Evolutionary conservation across 257 asterid species (phyloP), one percentile per base, ranked within the genome.

Genomic region (Schizonepeta tenuifolia): DNA sequence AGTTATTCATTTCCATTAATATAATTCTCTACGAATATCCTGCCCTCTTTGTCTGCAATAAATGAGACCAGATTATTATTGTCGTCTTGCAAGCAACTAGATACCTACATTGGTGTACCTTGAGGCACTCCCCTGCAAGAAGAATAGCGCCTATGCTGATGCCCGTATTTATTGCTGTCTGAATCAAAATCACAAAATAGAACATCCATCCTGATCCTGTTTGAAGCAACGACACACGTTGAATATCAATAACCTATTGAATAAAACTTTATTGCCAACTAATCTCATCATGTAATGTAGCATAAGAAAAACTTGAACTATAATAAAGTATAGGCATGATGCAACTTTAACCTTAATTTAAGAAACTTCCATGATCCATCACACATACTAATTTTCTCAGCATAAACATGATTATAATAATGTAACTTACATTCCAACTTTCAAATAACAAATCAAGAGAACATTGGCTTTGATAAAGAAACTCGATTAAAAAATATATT

Each of bases 201-300:
- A 75, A 92, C 97, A 95, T 88, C 98, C 98, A 87, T 4, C 97
- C 99, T 0, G 96, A 86, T 22, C 99, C 99, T 95, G 74, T 54
- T 60, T 22, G 24, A 75, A 56, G 71, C 56, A 35, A 73, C 74
- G 9, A 18, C 22, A 44, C n/a, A 53, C 13, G 26, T 38, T 53
- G 14, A 64, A 36, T 51, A 63, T 51, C 21, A 28, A 46, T 20
- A 15, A 36, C 38, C 65, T 22, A 6, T 17, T 33, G 21, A 53
- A 62, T 22, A 9, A 46, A 35, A 58, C 56, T 15, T 31, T 10
- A n/a, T 33, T 47, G 3, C 53, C 70, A 60, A 62, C 62, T 40
- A 17, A n/a, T 50, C 65, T 63, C 77, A 64, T 41, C 51, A 74
- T n/a, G 69, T 3, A 38, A 40, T 17, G 20, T 66, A 47, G 54